Percentiles rank a stretch among this genome's conserved stretches.
phyloP scores from a whole-genome alignment of 2,329 filamentous ascomycete species.

The Sporothrix brunneoviolacea region DNA sequence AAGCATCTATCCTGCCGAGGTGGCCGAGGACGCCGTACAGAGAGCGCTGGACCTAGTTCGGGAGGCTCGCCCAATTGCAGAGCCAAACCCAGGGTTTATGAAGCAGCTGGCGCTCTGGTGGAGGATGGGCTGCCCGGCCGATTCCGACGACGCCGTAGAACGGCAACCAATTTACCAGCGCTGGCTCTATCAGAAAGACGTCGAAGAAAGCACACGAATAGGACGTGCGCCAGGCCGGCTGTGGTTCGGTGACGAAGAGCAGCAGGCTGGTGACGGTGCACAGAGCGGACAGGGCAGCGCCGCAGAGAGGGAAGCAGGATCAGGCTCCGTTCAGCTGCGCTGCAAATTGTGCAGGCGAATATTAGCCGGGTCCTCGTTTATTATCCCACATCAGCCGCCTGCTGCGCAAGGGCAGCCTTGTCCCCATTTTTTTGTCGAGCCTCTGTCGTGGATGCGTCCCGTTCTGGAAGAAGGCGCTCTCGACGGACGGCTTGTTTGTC shows the following conservation, averaged over 20 bases:
- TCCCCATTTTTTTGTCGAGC: constrained; percentile 84
- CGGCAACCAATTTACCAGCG: constrained; percentile 72
- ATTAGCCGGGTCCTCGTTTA: constrained; percentile 51
- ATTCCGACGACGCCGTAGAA: constrained; percentile 48
- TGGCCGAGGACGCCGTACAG: constrained; percentile 42
- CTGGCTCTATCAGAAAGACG: constrained; percentile 50
- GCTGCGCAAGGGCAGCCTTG: constrained; percentile 39
- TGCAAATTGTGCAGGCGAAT: constrained; percentile 85
- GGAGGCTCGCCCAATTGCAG: constrained; percentile 65
- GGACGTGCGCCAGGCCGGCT: constrained; percentile 77
- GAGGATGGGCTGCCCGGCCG: constrained; percentile 71
- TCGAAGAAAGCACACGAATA: constrained; percentile 55
- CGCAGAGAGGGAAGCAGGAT: constrained; percentile 27
- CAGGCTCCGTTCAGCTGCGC: constrained; percentile 62
- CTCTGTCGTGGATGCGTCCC: constrained; percentile 88
- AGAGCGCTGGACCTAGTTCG: constrained; percentile 63
- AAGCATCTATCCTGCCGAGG: constrained; percentile 32
- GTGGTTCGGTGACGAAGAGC: constrained; percentile 70
- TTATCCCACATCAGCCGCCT: constrained; percentile 52
- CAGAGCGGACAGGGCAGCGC: constrained; percentile 2
- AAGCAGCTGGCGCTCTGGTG: constrained; percentile 80
- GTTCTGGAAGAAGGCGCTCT: constrained; percentile 74
- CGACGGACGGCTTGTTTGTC: constrained; percentile 79
- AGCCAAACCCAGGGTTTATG: constrained; percentile 91
- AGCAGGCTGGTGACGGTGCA: constrained; percentile 28